Conservation (phyloP, 1,139 yeast genomes). For the Casaregolazyma lundiana region DNA sequence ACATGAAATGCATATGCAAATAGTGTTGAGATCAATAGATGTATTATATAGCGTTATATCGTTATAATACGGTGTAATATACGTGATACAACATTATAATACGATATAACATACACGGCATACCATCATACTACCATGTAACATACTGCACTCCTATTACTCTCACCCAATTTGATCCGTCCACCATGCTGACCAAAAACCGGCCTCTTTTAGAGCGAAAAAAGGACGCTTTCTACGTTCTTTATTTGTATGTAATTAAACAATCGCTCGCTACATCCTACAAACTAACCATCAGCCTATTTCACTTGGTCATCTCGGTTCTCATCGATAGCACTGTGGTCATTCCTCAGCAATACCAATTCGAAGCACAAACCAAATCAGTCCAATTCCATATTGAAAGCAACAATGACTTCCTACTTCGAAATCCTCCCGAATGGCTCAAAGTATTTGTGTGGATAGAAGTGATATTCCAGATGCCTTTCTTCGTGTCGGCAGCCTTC, state of each 20-base stretch:
- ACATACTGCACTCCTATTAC: background rate
- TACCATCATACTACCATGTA: too few relatives aligned
- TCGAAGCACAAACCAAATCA: conserved; percentile 44
- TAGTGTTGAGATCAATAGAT: too few relatives aligned
- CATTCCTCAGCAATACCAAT: conserved; percentile 50
- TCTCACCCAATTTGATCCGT: background rate
- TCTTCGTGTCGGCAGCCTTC: conserved; percentile 49
- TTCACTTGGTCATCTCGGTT: conserved; percentile 73
- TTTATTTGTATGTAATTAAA: conserved; percentile 37
- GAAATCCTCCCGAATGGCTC: conserved; percentile 63
- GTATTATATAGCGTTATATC: too few relatives aligned
- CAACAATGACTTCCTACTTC: conserved; percentile 68
- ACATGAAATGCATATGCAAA: too few relatives aligned
- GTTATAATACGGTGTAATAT: too few relatives aligned
- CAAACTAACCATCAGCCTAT: conserved; percentile 22
- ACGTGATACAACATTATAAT: too few relatives aligned
- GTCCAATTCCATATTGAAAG: conserved; percentile 53
- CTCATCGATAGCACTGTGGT: conserved; percentile 70
- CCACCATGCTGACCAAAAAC: conserved; percentile 9
- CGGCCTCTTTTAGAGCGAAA: conserved; percentile 17
- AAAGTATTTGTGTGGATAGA: conserved; percentile 67
- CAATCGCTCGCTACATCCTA: background rate
- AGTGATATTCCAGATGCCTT: conserved; percentile 69
- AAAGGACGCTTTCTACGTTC: conserved; percentile 49
- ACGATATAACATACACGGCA: too few relatives aligned